phyloP scores from a whole-genome alignment of 331 rosid species.

The Rhamnella rubrinervis region DNA sequence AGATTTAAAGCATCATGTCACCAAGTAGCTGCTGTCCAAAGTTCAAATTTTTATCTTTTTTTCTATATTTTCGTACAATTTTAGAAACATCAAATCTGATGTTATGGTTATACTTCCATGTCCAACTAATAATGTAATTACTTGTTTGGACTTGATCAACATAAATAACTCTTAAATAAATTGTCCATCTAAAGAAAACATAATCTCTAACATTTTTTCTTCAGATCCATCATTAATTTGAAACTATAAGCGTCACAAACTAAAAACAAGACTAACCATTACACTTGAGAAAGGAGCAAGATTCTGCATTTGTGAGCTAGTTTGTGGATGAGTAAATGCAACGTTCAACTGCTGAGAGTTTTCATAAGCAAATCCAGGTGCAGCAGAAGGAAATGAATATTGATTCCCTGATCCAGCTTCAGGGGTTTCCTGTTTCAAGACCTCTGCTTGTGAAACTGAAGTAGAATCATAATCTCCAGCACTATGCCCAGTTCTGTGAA shows the following conservation, averaged over 20 bases:
- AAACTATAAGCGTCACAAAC: constrained; percentile 7
- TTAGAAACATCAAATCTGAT: neutral
- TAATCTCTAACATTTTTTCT: neutral
- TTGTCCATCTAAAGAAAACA: neutral
- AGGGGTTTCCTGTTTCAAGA: constrained; percentile 62
- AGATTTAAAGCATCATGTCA: neutral
- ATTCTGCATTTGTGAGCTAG: constrained; percentile 76
- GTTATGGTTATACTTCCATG: neutral
- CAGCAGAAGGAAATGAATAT: constrained; percentile 75
- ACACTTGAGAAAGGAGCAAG: constrained; percentile 73
- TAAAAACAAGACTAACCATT: constrained; percentile 49
- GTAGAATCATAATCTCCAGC: constrained; percentile 64
- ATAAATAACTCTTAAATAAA: neutral
- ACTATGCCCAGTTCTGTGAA: constrained; percentile 62
- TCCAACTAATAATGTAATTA: too few species aligned
- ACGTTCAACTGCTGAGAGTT: constrained; percentile 59
- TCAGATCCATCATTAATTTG: neutral
- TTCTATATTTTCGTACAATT: neutral
- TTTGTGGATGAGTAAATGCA: constrained; percentile 63
- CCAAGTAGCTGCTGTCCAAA: neutral
- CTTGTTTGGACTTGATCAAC: too few species aligned
- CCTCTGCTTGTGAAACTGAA: constrained; percentile 74
- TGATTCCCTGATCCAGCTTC: constrained; percentile 68
- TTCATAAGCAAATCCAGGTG: constrained; percentile 75
- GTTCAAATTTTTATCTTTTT: neutral